Evolutionary conservation across 176 grass and related monocot genomes (phyloP).

Genomic region (Phragmites australis): DNA sequence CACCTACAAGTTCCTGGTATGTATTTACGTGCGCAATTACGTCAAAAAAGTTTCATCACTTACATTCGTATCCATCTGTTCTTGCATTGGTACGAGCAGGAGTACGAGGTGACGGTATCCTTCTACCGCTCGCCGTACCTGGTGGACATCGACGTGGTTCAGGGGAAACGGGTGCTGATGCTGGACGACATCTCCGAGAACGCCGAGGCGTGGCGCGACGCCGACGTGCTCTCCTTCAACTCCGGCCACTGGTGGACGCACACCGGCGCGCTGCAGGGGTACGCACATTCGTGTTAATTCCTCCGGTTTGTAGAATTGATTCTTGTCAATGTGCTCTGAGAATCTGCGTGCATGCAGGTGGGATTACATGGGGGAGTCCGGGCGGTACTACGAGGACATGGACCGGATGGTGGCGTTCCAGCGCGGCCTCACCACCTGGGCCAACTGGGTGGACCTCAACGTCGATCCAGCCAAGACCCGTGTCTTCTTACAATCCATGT

Average conservation of each 20-base stretch:
- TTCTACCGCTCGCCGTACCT: slow-evolving; percentile 91
- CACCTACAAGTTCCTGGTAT: slow-evolving; percentile 78
- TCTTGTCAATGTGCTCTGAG: neutral
- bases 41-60: too few relatives aligned
- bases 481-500: slow-evolving; percentile 95
- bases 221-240: slow-evolving; percentile 86
- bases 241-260: slow-evolving; percentile 99
- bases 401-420: slow-evolving; percentile 76
- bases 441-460: slow-evolving; percentile 75
- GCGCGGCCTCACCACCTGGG: slow-evolving; percentile 79
- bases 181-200: slow-evolving; percentile 72
- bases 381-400: slow-evolving; percentile 77
- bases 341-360: slow-evolving; percentile 48
- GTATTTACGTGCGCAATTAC: neutral
- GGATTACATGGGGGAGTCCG: slow-evolving; percentile 83
- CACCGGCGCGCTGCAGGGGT: slow-evolving; percentile 78
- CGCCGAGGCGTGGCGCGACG: slow-evolving; percentile 70
- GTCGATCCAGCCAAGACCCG: slow-evolving; percentile 63
- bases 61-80: too few relatives aligned
- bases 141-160: slow-evolving; percentile 73
- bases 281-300: neutral
- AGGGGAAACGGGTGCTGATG: slow-evolving; percentile 74
- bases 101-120: slow-evolving; percentile 60
- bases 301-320: neutral
- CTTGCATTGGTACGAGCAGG: slow-evolving; percentile 22